These are phyloP conservation scores for Ceratobasidium papillatum DNA, from an alignment of 1,284 basidiomycete genomes.

Conservation along the genomic window DNA sequence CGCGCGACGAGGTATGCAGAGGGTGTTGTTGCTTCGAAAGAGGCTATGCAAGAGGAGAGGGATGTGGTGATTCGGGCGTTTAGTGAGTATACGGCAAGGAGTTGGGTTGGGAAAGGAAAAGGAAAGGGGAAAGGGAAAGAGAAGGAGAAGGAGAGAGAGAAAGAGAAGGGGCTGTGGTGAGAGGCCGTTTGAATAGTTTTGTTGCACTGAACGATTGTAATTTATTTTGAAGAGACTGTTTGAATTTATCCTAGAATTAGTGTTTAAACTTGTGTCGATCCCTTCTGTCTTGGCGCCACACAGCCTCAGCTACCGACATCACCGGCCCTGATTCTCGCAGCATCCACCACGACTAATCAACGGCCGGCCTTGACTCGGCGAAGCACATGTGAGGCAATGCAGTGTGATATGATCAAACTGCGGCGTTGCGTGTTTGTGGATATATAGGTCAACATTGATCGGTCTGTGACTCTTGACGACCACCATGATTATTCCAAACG, in stretches of 20 bases:
- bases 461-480: not conserved
- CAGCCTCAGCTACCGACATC: not conserved
- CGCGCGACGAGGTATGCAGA: constrained; percentile 54
- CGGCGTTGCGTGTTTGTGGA: not conserved
- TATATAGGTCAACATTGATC: not conserved
- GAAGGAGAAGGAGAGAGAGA: constrained; percentile 42
- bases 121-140: constrained; percentile 51
- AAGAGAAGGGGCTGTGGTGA: not conserved
- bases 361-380: not conserved
- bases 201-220: not conserved
- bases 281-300: not conserved
- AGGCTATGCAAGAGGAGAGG: constrained; percentile 52
- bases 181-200: not conserved
- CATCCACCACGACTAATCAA: not conserved
- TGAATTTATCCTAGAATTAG: not conserved
- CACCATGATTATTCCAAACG: constrained; percentile 35
- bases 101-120: constrained; percentile 40
- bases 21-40: constrained; percentile 53
- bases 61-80: constrained; percentile 55
- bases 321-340: not conserved
- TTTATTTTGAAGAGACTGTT: not conserved
- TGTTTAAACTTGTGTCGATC: not conserved
- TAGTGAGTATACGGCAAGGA: constrained; percentile 50
- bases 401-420: not conserved
- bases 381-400: constrained; percentile 8